These are phyloP conservation scores for Cairneyella variabilis DNA, from an alignment of 495 filamentous ascomycete genomes.

Conservation along the genomic window DNA sequence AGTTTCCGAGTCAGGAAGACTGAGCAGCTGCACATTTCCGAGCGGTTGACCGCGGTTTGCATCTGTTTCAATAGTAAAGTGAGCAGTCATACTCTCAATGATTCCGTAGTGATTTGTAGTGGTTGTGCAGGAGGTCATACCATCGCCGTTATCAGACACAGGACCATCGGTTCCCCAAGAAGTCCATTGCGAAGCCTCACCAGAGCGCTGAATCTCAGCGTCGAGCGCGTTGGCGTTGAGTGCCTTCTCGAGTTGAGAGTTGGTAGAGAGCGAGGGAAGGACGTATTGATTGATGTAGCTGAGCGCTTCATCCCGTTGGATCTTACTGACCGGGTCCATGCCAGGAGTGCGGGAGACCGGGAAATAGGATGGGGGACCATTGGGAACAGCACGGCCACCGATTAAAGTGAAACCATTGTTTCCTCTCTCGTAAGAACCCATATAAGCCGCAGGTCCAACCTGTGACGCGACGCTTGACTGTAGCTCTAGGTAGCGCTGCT, in stretches of 20 bases:
- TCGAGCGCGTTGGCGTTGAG: slow-evolving; percentile 27
- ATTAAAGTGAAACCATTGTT: slow-evolving; percentile 47
- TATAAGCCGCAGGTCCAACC: slow-evolving; percentile 42
- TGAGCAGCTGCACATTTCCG: slow-evolving; percentile 46
- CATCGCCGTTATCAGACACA: background rate
- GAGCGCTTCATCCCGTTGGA: slow-evolving; percentile 58
- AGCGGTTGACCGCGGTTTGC: slow-evolving; percentile 31
- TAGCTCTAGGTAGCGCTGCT: slow-evolving; percentile 70
- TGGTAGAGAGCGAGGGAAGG: slow-evolving; percentile 39
- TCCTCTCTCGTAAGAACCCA: slow-evolving; percentile 28
- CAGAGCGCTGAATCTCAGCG: slow-evolving; percentile 36
- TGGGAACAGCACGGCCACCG: slow-evolving; percentile 52
- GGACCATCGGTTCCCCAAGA: slow-evolving; percentile 21
- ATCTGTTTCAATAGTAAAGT: slow-evolving; percentile 25
- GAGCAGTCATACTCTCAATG: slow-evolving; percentile 25
- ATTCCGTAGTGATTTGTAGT: slow-evolving; percentile 19
- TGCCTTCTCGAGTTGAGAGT: slow-evolving; percentile 27
- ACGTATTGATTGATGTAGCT: slow-evolving; percentile 65
- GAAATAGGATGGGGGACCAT: slow-evolving; percentile 50
- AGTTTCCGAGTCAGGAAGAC: slow-evolving; percentile 58
- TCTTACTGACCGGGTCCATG: slow-evolving; percentile 51
- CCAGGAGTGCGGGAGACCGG: slow-evolving; percentile 36
- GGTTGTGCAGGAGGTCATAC: slow-evolving; percentile 2
- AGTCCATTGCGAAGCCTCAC: slow-evolving; percentile 34
- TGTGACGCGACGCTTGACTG: slow-evolving; percentile 56